These are phyloP conservation scores for Erythrophleum ivorense DNA, from an alignment of 331 rosid species.

Conservation along the genomic window DNA sequence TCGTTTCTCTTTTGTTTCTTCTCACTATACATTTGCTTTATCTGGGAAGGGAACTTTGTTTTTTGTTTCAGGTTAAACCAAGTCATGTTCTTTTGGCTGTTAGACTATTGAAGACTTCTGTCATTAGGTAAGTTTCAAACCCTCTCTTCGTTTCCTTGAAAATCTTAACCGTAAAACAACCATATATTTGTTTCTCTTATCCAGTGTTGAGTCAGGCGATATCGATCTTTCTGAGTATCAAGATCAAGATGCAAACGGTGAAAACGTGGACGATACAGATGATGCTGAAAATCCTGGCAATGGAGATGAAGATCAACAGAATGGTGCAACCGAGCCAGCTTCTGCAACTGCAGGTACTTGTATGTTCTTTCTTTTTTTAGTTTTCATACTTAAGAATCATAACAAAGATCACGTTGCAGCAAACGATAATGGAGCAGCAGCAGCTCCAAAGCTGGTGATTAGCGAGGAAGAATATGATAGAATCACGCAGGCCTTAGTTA, in stretches of 20 bases:
- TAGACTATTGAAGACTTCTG: constrained; percentile 77
- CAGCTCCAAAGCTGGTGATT: constrained; percentile 58
- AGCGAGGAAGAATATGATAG: constrained; percentile 80
- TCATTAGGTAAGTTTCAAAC: constrained; percentile 62
- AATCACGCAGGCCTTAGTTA: constrained; percentile 79
- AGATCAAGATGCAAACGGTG: constrained; percentile 58
- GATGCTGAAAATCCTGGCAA: constrained; percentile 43
- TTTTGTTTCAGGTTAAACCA: constrained; percentile 65
- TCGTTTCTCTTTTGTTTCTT: constrained; percentile 40
- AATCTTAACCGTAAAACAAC: too few relatives aligned
- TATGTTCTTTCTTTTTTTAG: too few relatives aligned
- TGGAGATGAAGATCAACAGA: constrained; percentile 50
- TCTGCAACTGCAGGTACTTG: constrained; percentile 57
- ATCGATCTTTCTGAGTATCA: constrained; percentile 90
- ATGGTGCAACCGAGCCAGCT: constrained; percentile 55
- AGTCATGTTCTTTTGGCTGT: constrained; percentile 83
- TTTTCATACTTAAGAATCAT: too few relatives aligned
- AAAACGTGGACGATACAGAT: constrained; percentile 42
- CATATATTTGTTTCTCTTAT: background rate
- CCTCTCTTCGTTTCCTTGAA: too few relatives aligned
- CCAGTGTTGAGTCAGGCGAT: constrained; percentile 89
- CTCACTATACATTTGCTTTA: too few relatives aligned
- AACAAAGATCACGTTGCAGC: too few relatives aligned
- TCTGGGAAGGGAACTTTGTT: too few relatives aligned
- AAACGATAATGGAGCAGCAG: constrained; percentile 58